Evolutionary conservation across 805 yeast genomes (phyloP).

Genomic region (Metschnikowia dekortorum): DNA sequence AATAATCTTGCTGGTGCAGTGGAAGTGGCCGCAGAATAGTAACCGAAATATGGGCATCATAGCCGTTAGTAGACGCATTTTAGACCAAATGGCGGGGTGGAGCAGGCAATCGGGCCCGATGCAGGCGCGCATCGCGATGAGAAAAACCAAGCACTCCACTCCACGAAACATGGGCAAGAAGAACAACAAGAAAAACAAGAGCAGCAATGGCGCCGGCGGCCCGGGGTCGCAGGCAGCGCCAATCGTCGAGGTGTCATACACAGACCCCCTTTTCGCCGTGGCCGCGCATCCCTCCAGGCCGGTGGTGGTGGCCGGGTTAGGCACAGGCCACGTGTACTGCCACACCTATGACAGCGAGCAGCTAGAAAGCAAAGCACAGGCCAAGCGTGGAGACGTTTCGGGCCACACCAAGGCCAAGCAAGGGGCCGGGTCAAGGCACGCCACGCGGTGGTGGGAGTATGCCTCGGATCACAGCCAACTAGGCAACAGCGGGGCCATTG

Average conservation of each 20-base stretch:
- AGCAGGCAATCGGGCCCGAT: background rate
- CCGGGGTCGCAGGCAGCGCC: conserved; percentile 38
- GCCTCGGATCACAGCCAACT: conserved; percentile 24
- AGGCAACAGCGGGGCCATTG: conserved; percentile 24
- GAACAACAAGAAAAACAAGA: conserved; percentile 11
- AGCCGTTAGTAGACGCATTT: too few species aligned
- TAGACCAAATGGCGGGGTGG: too few species aligned
- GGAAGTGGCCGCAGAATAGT: too few species aligned
- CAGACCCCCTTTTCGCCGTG: conserved; percentile 68
- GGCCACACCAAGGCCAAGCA: conserved; percentile 18
- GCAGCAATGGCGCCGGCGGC: conserved; percentile 9
- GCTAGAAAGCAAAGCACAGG: conserved; percentile 33
- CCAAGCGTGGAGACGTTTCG: conserved; percentile 20
- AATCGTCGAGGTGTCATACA: conserved; percentile 42
- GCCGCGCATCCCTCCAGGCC: conserved; percentile 76
- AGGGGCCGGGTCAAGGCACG: conserved; percentile 14
- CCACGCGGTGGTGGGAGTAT: conserved; percentile 46
- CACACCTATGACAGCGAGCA: conserved; percentile 50
- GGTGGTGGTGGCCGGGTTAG: conserved; percentile 66
- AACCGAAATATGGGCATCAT: too few species aligned
- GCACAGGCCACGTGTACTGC: conserved; percentile 71
- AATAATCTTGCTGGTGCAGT: too few species aligned
- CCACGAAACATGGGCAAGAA: conserved; percentile 18
- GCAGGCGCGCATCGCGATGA: background rate
- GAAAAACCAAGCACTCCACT: background rate